Evolutionary conservation across 1,284 basidiomycete genomes (phyloP).

Genomic region (Ceratobasidium sp.): DNA sequence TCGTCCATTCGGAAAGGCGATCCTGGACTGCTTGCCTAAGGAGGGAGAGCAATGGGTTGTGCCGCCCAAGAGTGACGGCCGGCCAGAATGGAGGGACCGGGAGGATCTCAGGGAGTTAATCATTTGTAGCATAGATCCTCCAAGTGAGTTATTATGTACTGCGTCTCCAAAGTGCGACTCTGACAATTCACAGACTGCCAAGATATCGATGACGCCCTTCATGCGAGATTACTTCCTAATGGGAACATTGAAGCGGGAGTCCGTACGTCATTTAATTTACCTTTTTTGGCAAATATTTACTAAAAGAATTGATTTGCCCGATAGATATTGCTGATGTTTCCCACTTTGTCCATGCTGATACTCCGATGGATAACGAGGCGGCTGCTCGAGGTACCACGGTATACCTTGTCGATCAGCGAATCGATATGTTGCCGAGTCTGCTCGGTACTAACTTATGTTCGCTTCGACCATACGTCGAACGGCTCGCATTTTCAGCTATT

Average conservation of each 20-base stretch:
- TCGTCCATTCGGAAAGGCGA: slow-evolving; percentile 94
- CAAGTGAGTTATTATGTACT: slow-evolving; percentile 65
- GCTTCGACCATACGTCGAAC: slow-evolving; percentile 91
- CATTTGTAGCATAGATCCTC: slow-evolving; percentile 98
- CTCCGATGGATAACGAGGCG: slow-evolving; percentile 97
- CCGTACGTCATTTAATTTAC: slow-evolving; percentile 82
- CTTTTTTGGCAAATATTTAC: slow-evolving; percentile 80
- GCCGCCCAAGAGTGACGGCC: slow-evolving; percentile 74
- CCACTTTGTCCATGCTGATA: slow-evolving; percentile 94
- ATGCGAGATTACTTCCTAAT: slow-evolving; percentile 89
- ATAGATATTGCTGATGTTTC: slow-evolving; percentile 98
- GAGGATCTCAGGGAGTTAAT: slow-evolving; percentile 90
- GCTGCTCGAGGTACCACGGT: slow-evolving; percentile 97
- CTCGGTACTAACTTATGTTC: slow-evolving; percentile 98
- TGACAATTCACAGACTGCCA: slow-evolving; percentile 78
- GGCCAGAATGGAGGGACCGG: slow-evolving; percentile 83
- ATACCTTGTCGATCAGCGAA: slow-evolving; percentile 98
- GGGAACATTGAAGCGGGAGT: slow-evolving; percentile 98
- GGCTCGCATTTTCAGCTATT: slow-evolving; percentile 94
- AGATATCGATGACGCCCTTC: slow-evolving; percentile 99
- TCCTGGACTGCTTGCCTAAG: slow-evolving; percentile 89
- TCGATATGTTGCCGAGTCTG: slow-evolving; percentile 97
- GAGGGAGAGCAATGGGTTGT: slow-evolving; percentile 97
- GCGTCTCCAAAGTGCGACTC: background rate
- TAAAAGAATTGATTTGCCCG: slow-evolving; percentile 14